Evolutionary conservation across 192 early-diverging fungal species (phyloP), one percentile per base, ranked within the genome.

Genomic region (Coemansia sp.): DNA sequence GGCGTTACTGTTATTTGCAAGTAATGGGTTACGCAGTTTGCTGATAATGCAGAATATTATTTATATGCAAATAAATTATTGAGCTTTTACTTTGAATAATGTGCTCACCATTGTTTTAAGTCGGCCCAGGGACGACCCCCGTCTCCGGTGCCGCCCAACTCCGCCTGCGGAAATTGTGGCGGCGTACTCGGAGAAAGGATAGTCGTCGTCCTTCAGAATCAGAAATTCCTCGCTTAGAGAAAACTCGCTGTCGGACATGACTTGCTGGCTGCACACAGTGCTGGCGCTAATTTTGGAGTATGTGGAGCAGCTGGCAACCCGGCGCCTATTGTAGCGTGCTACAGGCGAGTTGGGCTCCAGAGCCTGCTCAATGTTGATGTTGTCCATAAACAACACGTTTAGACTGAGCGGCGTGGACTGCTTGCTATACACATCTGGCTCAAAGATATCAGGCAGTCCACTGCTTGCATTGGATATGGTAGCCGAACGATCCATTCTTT

Each of bases 371-470:
- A 64, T 38, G 54, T 55, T 41, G 11, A 47, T 11, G 48, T 36
- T 20, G 5, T 18, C 48, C 10, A 31, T 55, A 41, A 59, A 39
- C 37, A 69, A 51, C 47, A 69, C 39, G 39, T 58, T 69, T 46
- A 69, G 60, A 31, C 66, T 69, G 32, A 48, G 46, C 28, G 46
- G 46, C 12, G 44, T 17, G 11, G 61, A 48, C n/a, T 62, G 54
- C 43, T 53, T 40, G 41, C 41, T 62, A 51, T 53, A 45, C 42
- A 53, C 42, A 14, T 69, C 66, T 5, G 66, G 66, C 55, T 69
- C 66, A 34, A 69, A 69, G 20, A 69, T 69, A 40, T 69, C 66
- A 10, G 66, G 60, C 55, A 69, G 55, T 21, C 51, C 34, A 18
- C 44, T 62, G 66, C 51, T 16, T 28, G 16, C 26, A 30, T 48